phyloP scores from a whole-genome alignment of 2,329 filamentous ascomycete species.

The Saccharata proteae region DNA sequence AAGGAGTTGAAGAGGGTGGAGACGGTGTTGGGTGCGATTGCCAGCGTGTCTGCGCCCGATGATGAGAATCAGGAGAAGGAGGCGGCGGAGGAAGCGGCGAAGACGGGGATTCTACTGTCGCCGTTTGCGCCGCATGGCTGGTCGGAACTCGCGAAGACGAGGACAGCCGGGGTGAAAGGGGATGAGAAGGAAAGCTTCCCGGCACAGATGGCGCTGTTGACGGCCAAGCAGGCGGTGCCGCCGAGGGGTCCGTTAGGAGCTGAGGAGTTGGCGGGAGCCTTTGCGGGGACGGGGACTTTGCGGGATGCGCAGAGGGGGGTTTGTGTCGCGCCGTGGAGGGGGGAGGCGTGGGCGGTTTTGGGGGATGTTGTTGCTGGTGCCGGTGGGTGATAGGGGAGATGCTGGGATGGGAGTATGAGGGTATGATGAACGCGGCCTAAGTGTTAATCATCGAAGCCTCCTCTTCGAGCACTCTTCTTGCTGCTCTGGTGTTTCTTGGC shows the following conservation, averaged over 20 bases:
- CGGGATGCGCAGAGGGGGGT: conserved; percentile 67
- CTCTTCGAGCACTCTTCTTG: conserved; percentile 46
- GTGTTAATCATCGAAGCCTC: conserved; percentile 12
- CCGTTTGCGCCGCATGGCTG: conserved; percentile 73
- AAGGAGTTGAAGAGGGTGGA: conserved; percentile 58
- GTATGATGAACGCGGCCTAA: too few relatives aligned
- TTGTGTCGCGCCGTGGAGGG: conserved; percentile 70
- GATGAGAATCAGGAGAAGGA: background rate
- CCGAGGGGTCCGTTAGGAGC: conserved; percentile 58
- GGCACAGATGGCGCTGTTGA: conserved; percentile 68
- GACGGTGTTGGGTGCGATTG: conserved; percentile 63
- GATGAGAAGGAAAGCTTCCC: conserved; percentile 39
- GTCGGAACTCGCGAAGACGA: conserved; percentile 52
- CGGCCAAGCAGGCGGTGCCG: conserved; percentile 63
- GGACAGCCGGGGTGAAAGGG: background rate
- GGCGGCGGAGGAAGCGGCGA: conserved; percentile 24
- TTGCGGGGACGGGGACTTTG: conserved; percentile 58
- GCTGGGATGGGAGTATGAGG: too few relatives aligned
- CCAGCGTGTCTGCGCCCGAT: conserved; percentile 36
- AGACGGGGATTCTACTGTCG: conserved; percentile 63
- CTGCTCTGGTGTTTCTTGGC: conserved; percentile 48
- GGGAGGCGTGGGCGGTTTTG: conserved; percentile 51
- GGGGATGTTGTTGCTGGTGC: conserved; percentile 12
- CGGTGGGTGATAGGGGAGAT: background rate
- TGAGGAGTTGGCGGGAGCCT: conserved; percentile 58